Percentiles rank a stretch among this genome's conserved stretches.
These are phyloP conservation scores for Scheffersomyces lignosus DNA, from an alignment of 805 yeast species.

Conservation along the genomic window DNA sequence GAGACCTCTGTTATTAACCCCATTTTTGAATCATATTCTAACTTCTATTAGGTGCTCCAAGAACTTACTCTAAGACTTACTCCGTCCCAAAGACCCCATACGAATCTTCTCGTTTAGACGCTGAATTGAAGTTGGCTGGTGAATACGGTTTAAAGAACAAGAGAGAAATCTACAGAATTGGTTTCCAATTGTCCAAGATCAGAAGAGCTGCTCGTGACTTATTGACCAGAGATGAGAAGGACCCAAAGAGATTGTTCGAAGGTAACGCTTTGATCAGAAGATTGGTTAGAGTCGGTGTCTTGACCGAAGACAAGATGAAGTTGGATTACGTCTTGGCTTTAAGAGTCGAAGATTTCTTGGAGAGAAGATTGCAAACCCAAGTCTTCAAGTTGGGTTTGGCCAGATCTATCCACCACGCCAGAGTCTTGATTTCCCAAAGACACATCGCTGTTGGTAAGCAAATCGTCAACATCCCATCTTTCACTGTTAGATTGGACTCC, in stretches of 20 bases:
- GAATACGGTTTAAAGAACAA: slow-evolving; percentile 99
- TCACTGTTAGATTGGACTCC: slow-evolving; percentile 99
- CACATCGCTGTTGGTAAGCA: slow-evolving; percentile 99
- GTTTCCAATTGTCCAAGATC: slow-evolving; percentile 98
- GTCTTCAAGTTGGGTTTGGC: slow-evolving; percentile 99
- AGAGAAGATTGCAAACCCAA: slow-evolving; percentile 99
- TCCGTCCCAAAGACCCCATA: slow-evolving; percentile 99
- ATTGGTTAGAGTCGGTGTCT: slow-evolving; percentile 97
- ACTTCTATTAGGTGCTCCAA: slow-evolving; percentile 81
- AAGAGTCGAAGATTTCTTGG: slow-evolving; percentile 98
- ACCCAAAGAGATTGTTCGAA: slow-evolving; percentile 99
- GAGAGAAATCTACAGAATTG: slow-evolving; percentile 99
- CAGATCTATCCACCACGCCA: slow-evolving; percentile 99
- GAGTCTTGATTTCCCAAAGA: slow-evolving; percentile 98
- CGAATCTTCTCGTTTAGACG: slow-evolving; percentile 99
- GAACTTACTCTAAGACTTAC: slow-evolving; percentile 99
- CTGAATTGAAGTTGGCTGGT: slow-evolving; percentile 99
- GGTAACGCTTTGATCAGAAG: slow-evolving; percentile 99
- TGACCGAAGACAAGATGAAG: slow-evolving; percentile 99
- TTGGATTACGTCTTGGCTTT: slow-evolving; percentile 99
- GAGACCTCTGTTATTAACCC: too few species aligned
- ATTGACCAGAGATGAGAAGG: slow-evolving; percentile 99
- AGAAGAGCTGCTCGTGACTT: slow-evolving; percentile 99
- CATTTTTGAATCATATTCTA: slow-evolving; percentile 24
- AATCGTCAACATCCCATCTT: slow-evolving; percentile 97